phyloP scores from a whole-genome alignment of 495 filamentous ascomycete species.

The Podospora pseudopauciseta region DNA sequence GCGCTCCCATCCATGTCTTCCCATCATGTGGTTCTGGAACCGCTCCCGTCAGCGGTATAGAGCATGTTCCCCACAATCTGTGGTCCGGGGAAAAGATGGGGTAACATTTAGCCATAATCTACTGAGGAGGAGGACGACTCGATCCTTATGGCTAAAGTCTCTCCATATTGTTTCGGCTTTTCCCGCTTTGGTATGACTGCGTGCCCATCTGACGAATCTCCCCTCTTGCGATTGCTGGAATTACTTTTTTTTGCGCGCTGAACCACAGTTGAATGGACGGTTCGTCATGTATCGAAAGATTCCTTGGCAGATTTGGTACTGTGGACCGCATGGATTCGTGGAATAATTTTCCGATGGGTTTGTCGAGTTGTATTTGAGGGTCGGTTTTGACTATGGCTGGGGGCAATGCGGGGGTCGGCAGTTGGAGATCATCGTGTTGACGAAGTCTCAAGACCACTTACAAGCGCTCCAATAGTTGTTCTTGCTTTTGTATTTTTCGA shows the following conservation, averaged over 20 bases:
- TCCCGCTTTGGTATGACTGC: not conserved
- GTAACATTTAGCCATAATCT: conserved; percentile 20
- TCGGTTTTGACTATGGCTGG: not conserved
- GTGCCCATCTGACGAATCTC: not conserved
- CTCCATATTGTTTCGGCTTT: conserved; percentile 13
- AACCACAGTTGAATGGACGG: not conserved
- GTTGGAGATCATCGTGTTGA: conserved; percentile 3
- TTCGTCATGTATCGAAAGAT: not conserved
- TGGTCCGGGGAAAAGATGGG: conserved; percentile 3
- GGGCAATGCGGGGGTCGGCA: conserved; percentile 13
- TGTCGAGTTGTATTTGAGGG: conserved; percentile 12
- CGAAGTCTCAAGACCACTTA: conserved; percentile 1
- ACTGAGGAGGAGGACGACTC: not conserved
- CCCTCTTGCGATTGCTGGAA: conserved; percentile 17
- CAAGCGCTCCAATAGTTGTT: not conserved
- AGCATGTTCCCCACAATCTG: conserved; percentile 15
- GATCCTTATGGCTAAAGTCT: conserved; percentile 7
- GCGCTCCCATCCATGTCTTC: not conserved
- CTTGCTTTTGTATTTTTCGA: not conserved
- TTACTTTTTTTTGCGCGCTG: conserved; percentile 3
- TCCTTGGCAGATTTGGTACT: not conserved
- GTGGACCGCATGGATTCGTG: conserved; percentile 9
- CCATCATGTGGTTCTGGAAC: not conserved
- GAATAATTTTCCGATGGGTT: conserved; percentile 17
- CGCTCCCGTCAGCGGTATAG: not conserved